These are phyloP conservation scores for Talaromyces piceae DNA, from an alignment of 2,329 filamentous ascomycete species.

Conservation along the genomic window DNA sequence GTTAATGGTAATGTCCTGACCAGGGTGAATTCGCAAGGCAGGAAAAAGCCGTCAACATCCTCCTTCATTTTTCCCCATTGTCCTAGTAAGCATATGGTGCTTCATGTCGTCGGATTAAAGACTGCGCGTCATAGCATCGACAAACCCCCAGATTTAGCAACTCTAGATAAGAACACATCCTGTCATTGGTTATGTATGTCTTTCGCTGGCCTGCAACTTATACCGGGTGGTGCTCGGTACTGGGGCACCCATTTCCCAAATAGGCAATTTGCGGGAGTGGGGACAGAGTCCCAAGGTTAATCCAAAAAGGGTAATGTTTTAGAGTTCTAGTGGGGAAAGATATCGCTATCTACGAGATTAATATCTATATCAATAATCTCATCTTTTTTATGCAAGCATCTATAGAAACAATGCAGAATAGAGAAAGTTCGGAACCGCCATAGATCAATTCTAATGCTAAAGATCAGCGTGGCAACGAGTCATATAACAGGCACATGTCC, in stretches of 20 bases:
- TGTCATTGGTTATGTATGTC: neutral
- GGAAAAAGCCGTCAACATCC: neutral
- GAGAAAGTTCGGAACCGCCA: too few species aligned
- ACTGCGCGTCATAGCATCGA: neutral
- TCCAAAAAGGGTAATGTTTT: neutral
- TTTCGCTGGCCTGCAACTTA: neutral
- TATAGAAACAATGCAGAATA: too few species aligned
- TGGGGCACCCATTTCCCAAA: neutral
- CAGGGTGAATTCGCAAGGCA: neutral
- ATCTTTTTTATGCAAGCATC: neutral
- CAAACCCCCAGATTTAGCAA: neutral
- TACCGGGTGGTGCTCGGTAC: neutral
- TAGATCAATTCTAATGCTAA: too few species aligned
- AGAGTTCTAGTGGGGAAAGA: neutral
- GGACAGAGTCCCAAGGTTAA: neutral
- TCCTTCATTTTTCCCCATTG: constrained; percentile 2
- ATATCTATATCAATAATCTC: neutral
- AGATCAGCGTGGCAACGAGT: neutral
- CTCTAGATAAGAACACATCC: neutral
- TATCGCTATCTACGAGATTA: neutral
- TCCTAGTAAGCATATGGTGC: neutral
- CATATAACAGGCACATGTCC: neutral
- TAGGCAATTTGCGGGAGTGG: neutral
- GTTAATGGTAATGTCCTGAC: neutral
- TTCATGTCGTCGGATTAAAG: neutral